These are phyloP conservation scores for Fusarium zealandicum DNA, from an alignment of 2,329 filamentous ascomycete genomes.

Conservation along the genomic window DNA sequence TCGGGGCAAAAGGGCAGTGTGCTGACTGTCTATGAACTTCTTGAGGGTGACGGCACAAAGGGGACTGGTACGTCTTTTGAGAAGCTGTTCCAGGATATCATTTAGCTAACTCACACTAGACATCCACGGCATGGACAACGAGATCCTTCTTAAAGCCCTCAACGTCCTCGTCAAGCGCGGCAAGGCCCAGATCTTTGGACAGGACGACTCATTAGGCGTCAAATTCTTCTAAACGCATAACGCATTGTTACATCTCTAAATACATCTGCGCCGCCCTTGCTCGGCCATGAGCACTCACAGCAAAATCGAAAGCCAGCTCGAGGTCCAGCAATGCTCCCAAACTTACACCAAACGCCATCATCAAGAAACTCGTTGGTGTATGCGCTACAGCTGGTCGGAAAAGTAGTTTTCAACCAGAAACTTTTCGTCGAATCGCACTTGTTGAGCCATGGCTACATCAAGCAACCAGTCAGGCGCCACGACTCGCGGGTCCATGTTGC, in stretches of 20 bases:
- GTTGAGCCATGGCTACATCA: constrained; percentile 87
- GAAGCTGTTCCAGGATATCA: neutral
- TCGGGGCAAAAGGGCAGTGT: constrained; percentile 90
- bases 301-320: constrained; percentile 13
- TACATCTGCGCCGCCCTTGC: constrained; percentile 16
- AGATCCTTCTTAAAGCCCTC: constrained; percentile 80
- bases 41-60: constrained; percentile 81
- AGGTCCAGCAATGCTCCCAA: constrained; percentile 13
- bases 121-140: constrained; percentile 86
- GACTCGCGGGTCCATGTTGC: constrained; percentile 81
- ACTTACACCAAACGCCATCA: constrained; percentile 33
- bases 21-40: constrained; percentile 90
- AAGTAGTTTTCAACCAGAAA: constrained; percentile 63
- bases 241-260: constrained; percentile 28
- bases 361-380: constrained; percentile 15
- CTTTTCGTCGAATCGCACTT: constrained; percentile 70
- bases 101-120: constrained; percentile 57
- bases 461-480: constrained; percentile 90
- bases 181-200: constrained; percentile 92
- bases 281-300: neutral
- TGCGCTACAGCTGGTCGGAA: constrained; percentile 30
- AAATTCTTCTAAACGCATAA: constrained; percentile 84
- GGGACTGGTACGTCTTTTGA: constrained; percentile 63
- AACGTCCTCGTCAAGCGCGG: constrained; percentile 85
- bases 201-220: constrained; percentile 86